Evolutionary conservation across 352 stramenopile species (phyloP).

Genomic region (Phytophthora pluvialis): DNA sequence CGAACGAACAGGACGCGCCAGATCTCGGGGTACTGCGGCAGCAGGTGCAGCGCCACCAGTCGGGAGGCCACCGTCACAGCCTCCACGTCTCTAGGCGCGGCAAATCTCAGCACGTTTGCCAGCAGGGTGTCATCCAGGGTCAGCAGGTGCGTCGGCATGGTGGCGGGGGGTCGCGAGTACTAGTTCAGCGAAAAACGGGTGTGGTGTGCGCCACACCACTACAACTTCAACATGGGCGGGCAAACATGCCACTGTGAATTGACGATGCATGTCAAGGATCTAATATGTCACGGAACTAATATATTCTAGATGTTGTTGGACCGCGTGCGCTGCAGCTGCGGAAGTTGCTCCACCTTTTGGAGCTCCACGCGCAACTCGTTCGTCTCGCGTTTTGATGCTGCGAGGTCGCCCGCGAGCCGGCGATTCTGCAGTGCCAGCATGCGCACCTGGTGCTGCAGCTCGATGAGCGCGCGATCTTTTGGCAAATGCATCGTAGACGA

Average conservation of each 20-base stretch:
- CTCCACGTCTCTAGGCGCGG: constrained; percentile 50
- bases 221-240: constrained; percentile 33
- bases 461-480: constrained; percentile 40
- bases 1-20: constrained; percentile 58
- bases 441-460: constrained; percentile 67
- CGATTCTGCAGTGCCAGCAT: constrained; percentile 73
- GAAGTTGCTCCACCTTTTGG: constrained; percentile 50
- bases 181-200: constrained; percentile 5
- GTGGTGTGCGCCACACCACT: constrained; percentile 19
- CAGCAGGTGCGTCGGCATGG: constrained; percentile 13
- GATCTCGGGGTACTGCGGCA: constrained; percentile 54
- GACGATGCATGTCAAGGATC: neutral
- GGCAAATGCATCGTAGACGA: constrained; percentile 20
- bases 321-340: constrained; percentile 47
- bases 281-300: constrained; percentile 5
- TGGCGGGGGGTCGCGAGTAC: constrained; percentile 7
- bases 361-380: constrained; percentile 62
- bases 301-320: constrained; percentile 40
- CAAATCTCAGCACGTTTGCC: constrained; percentile 40
- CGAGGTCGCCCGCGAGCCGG: constrained; percentile 57
- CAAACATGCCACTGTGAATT: constrained; percentile 17
- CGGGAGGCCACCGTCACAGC: constrained; percentile 47
- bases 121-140: constrained; percentile 55
- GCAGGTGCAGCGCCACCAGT: constrained; percentile 42
- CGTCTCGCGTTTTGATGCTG: constrained; percentile 57